Evolutionary conservation across 2,329 filamentous ascomycete genomes (phyloP), one percentile per base, ranked within the genome.

Genomic region (Colletotrichum magnum): DNA sequence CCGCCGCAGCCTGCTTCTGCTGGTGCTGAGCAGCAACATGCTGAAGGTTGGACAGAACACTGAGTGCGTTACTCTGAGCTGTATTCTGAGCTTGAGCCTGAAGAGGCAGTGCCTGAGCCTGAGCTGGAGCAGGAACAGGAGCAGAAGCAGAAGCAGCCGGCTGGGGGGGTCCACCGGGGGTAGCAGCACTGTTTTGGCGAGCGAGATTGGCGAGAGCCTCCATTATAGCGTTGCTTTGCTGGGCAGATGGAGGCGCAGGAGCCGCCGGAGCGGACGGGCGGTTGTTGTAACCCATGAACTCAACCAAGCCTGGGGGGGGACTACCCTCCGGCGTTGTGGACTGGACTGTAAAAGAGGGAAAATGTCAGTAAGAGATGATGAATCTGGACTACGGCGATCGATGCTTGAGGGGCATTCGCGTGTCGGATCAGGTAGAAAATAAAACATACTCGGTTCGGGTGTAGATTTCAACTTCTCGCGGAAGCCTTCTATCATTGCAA

Each of bases 201-300:
- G 93, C 92, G 82, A 96, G 92, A 76, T 93, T 93, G 72, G 93
- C 92, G 72, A 96, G 87, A 52, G 92, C 92, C 78, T 93, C 92
- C 80, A 95, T 86, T 74, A 96, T 94, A 73, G 90, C 91, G 70
- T 84, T 80, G 71, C 84, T 80, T 64, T 78, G 81, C 51, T 84
- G 86, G 65, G 86, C 79, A 71, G 77, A 78, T 68, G 81, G 76
- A 56, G 76, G 77, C 59, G 77, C 73, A 7, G 79, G 77, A 26
- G 86, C 82, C 63, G 82, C 73, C 48, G 75, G 76, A 62, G 76
- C 75, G 71, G 72, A 77, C 74, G 70, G 72, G 53, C 57, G 26
- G 45, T 68, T 51, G 41, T 64, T 74, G 71, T 59, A 70, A 65
- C 74, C 77, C 36, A 84, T 75, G 54, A 78, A 83, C 72, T 79